Base-by-base conservation (phyloP, 495 filamentous ascomycete genomes). In the Annulohypoxylon maeteangense region DNA sequence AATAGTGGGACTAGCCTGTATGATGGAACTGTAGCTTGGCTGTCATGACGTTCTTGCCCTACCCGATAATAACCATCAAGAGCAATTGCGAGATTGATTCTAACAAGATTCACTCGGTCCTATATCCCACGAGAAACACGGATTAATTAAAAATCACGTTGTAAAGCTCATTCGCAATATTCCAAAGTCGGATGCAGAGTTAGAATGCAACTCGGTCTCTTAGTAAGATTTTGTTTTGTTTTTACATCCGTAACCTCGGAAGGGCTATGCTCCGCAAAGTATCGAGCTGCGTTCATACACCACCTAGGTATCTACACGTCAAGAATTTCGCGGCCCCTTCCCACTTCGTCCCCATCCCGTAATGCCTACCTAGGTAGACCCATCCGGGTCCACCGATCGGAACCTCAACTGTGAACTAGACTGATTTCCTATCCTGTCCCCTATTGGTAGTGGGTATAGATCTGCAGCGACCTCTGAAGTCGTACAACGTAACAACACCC, bases 291-390 rank as follows among this genome's bases (percentile, higher is more conserved):
- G 34, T 38, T 68, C n/a, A 23, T 27, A 61, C 18, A 22, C 40
- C 44, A 45, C 51, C 34, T 47, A 50, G 34, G 47, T 69, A 69
- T 69, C 59, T 69, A 69, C 66, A 63, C 38, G 32, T 57, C 20
- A 62, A 68, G 31, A 58, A 57, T 61, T 32, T 6, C 45, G 27
- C 23, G 5, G 8, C 25, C 31, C 12, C 25, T 18, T 47, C 22
- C 25, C 42, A 3, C 38, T 47, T 32, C 57, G n/a, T n/a, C 38
- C 25, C n/a, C 42, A 20, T 44, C 40, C 42, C 18, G 8, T 32
- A 12, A 61, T 20, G 18, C 14, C 53, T 44, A 3, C 14, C 53
- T 44, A 3, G 27, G 16, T 23, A 23, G 36, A 31, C 31, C 31
- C 40, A 29, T 57, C 20, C 50, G 54, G 20, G 18, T 6, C 29